Evolutionary conservation across 169 alveolate species (phyloP).

Genomic region (Babesia ovata): DNA sequence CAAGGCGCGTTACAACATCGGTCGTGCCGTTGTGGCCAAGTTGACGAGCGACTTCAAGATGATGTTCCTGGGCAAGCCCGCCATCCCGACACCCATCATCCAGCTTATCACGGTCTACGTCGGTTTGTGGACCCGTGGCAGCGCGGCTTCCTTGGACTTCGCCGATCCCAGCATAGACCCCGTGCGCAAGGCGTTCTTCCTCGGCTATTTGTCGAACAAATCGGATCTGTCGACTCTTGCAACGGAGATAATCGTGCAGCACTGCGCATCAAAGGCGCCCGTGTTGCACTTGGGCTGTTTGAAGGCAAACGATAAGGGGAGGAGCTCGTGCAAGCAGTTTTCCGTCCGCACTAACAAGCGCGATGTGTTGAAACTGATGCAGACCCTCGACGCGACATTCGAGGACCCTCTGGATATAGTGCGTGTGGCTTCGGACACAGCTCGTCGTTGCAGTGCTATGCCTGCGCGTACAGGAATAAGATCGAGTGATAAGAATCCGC

Average conservation of each 20-base stretch:
- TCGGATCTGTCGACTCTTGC: constrained; percentile 43
- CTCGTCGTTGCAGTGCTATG: constrained; percentile 68
- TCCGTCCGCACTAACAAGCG: constrained; percentile 29
- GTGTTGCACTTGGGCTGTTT: constrained; percentile 65
- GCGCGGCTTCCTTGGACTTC: constrained; percentile 18
- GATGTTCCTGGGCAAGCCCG: constrained; percentile 61
- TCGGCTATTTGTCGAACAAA: constrained; percentile 47
- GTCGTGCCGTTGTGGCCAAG: constrained; percentile 26
- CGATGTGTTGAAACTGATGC: constrained; percentile 51
- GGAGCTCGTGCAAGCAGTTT: constrained; percentile 61
- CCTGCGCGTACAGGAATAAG: constrained; percentile 2
- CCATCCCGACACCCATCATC: constrained; percentile 62
- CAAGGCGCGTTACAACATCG: constrained; percentile 20
- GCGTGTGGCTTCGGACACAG: constrained; percentile 71
- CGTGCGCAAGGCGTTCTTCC: constrained; percentile 56
- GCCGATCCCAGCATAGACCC: constrained; percentile 29
- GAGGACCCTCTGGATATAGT: constrained; percentile 74
- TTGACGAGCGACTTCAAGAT: constrained; percentile 47
- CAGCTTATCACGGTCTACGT: constrained; percentile 56
- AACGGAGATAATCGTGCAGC: constrained; percentile 49
- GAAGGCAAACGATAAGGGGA: not conserved
- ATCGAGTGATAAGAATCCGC: not conserved
- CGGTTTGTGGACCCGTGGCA: constrained; percentile 62
- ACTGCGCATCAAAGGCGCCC: constrained; percentile 25
- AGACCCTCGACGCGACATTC: constrained; percentile 67